phyloP scores from a whole-genome alignment of 805 yeast genomes.

The Pichia rugopelliculosa region DNA sequence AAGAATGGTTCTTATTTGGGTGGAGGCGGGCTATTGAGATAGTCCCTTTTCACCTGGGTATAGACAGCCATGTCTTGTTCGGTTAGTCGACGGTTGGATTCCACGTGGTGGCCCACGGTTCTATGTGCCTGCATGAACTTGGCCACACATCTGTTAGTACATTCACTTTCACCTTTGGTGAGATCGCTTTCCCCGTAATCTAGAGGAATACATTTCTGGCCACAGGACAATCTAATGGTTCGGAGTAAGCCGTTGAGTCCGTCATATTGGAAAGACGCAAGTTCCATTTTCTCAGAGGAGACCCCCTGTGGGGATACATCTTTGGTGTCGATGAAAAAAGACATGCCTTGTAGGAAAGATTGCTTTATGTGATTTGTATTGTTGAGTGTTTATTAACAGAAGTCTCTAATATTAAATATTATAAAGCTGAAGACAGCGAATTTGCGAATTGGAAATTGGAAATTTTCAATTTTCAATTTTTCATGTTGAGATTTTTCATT shows the following conservation, averaged over 20 bases:
- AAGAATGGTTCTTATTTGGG: background rate
- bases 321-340: constrained; percentile 47
- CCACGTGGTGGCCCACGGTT: constrained; percentile 47
- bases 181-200: constrained; percentile 74
- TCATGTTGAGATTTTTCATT: no score
- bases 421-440: no score
- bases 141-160: constrained; percentile 92
- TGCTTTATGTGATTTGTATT: background rate
- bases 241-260: constrained; percentile 47
- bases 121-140: constrained; percentile 74
- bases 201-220: constrained; percentile 72
- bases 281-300: constrained; percentile 50
- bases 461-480: background rate
- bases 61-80: constrained; percentile 34
- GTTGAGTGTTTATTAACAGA: no score
- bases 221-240: constrained; percentile 55
- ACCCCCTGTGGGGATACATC: constrained; percentile 39
- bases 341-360: constrained; percentile 37
- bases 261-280: constrained; percentile 62
- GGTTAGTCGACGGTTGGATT: constrained; percentile 33
- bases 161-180: constrained; percentile 71
- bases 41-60: constrained; percentile 21
- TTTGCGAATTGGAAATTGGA: background rate
- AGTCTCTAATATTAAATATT: no score
- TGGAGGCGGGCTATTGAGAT: constrained; percentile 8